Evolutionary conservation across 2,329 filamentous ascomycete genomes (phyloP), one percentile per base, ranked within the genome.

Genomic region (Fusarium sororula): DNA sequence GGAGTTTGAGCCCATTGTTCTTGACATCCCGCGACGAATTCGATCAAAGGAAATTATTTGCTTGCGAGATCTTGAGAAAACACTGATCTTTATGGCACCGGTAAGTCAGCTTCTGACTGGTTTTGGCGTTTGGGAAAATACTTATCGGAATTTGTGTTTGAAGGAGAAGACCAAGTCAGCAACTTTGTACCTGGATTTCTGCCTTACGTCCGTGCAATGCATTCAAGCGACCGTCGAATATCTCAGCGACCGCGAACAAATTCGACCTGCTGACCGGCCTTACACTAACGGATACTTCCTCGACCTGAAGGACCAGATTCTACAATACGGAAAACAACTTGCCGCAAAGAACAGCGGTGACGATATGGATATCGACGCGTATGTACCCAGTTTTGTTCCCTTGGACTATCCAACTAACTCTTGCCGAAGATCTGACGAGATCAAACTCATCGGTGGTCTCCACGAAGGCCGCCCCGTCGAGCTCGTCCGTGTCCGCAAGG

Each of bases 221-320:
- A 92, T 98, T 81, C 93, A 97, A 87, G 92, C 94, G 74, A 96
- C 94, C 68, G 94, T 97, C 83, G 92, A 94, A 83, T 92, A 92
- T 83, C 88, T 98, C 75, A 92, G 90, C 87, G 94, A 97, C 81
- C 91, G 91, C 81, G 95, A 98, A 83, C 94, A 96, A 85, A 92
- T 92, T 76, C 91, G 94, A 82, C 93, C 94, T 68, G 87, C 90
- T 83, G 96, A 98, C 83, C 92, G 93, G 79, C 94, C 95, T 76
- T 98, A 98, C 87, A 96, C 92, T 88, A 94, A 93, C 89, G 94
- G 94, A 81, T 98, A 98, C 85, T 98, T 98, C 82, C 92, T 98
- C 85, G 96, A 98, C 86, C 91, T 98, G 70, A 92, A 97, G 82
- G 94, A 97, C 82, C 95, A 98, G 89, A 95, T 98, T 78, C 90